Evolutionary conservation across 2,329 filamentous ascomycete species (phyloP).

Genomic region (Trematosphaeria pertusa): DNA sequence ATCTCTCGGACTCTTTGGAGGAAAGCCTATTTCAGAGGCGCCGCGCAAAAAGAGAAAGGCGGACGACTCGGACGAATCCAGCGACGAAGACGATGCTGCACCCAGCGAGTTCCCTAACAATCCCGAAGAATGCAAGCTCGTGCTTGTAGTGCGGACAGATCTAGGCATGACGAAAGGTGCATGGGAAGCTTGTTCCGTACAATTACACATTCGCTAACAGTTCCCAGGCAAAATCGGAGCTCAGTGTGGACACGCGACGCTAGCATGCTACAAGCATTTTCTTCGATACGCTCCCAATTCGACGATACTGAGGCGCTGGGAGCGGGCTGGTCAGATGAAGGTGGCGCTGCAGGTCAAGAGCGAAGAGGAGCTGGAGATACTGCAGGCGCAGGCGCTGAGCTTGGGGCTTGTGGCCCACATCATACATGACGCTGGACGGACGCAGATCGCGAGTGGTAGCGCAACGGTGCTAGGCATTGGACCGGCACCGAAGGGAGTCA

Average conservation of each 20-base stretch:
- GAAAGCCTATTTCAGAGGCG: slow-evolving; percentile 53
- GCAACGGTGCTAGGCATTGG: slow-evolving; percentile 84
- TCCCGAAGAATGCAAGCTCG: slow-evolving; percentile 89
- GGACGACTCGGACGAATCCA: slow-evolving; percentile 34
- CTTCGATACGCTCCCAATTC: slow-evolving; percentile 62
- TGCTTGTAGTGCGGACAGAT: slow-evolving; percentile 90
- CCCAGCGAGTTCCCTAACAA: slow-evolving; percentile 55
- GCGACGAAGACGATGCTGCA: slow-evolving; percentile 41
- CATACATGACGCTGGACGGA: slow-evolving; percentile 93
- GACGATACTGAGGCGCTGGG: slow-evolving; percentile 80
- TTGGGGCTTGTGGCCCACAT: slow-evolving; percentile 87
- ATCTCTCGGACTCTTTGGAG: slow-evolving; percentile 74
- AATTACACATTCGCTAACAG: too few relatives aligned
- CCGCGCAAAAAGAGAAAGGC: slow-evolving; percentile 19
- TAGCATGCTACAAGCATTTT: slow-evolving; percentile 94
- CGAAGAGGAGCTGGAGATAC: slow-evolving; percentile 77
- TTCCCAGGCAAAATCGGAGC: slow-evolving; percentile 89
- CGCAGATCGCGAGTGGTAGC: slow-evolving; percentile 93
- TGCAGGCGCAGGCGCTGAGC: slow-evolving; percentile 81
- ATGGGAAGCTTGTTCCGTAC: too few relatives aligned
- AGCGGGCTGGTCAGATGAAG: slow-evolving; percentile 86
- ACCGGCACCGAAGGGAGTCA: slow-evolving; percentile 79
- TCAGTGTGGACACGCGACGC: slow-evolving; percentile 93
- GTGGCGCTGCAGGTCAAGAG: slow-evolving; percentile 88
- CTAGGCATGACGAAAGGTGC: slow-evolving; percentile 98